Base-by-base conservation (phyloP, 257 asterid species). In the Anisodus tanguticus region DNA sequence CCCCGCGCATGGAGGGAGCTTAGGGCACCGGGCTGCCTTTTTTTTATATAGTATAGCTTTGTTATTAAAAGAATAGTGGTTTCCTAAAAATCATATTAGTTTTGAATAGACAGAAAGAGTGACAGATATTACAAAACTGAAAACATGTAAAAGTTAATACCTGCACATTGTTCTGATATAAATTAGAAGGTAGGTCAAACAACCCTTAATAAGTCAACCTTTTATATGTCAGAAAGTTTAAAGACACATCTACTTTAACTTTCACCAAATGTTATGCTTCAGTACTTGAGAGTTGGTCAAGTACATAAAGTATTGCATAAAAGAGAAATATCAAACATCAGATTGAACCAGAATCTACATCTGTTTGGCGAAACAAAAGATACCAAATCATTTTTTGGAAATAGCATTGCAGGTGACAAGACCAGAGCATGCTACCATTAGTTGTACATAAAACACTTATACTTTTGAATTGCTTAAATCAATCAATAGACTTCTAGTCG, bases 381-480 rank as follows among this genome's bases (percentile, higher is more conserved):
- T 16, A 41, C 9, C 13, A 70, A 41, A 70, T 41, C 79, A 41
- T 1, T 9, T 41, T 70, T 70, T 70, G 35, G 79, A 70, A 70
- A 70, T 43, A 41, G 35, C 55, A 70, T 43, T 17, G 79, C 79
- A 70, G 22, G 79, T 22, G 55, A 41, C 22, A 9, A 70, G 16
- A 70, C 31, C 16, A 70, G 79, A 70, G 4, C 9, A 70, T 43
- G 55, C 17, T 70, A 41, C 55, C 22, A 0, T 41, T 43, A 41
- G 79, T 41, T 41, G 55, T 41, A 8, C 79, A 41, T 17, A 43
- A 16, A 43, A 71, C 31, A 45, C 9, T 70, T 41, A 71, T 4
- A 71, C 39, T 71, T 43, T 71, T 9, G 79, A 71, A 71, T 41
- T 41, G 79, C 39, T 43, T 43, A 41, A 70, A 43, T 49, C 79